Conservation (phyloP, 495 filamentous ascomycete genomes). For the Penicillium bialowiezense region DNA sequence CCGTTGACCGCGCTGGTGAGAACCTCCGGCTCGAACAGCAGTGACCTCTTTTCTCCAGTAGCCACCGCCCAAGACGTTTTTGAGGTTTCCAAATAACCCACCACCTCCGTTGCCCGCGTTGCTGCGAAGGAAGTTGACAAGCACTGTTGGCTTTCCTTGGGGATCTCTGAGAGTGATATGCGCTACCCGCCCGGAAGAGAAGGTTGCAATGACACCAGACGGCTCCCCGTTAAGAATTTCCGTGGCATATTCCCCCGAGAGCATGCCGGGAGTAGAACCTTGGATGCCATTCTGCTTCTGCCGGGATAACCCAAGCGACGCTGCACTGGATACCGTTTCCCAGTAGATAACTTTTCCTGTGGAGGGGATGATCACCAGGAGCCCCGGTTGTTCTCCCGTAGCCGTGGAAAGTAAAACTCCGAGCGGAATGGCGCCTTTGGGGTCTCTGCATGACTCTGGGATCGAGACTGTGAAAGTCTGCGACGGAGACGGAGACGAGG, state of each 20-base stretch:
- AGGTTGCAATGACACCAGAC: conserved; percentile 77
- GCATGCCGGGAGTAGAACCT: conserved; percentile 64
- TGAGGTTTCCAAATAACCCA: conserved; percentile 75
- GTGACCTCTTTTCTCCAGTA: conserved; percentile 70
- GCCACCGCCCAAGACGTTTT: conserved; percentile 64
- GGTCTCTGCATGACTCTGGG: conserved; percentile 64
- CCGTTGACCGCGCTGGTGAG: conserved; percentile 74
- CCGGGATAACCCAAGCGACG: conserved; percentile 69
- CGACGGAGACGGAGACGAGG: conserved; percentile 55
- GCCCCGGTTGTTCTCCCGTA: conserved; percentile 70
- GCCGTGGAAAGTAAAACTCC: conserved; percentile 76
- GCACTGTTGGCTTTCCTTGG: conserved; percentile 79
- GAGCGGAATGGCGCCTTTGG: conserved; percentile 66
- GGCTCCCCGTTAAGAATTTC: conserved; percentile 79
- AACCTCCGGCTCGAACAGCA: conserved; percentile 66
- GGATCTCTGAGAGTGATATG: conserved; percentile 80
- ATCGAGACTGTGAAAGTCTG: conserved; percentile 75
- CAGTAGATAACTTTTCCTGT: conserved; percentile 88
- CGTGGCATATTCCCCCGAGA: conserved; percentile 72
- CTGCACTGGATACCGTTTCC: conserved; percentile 86
- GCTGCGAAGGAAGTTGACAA: conserved; percentile 68
- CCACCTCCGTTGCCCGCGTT: conserved; percentile 40
- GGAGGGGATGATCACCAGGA: conserved; percentile 78
- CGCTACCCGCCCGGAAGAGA: conserved; percentile 80
- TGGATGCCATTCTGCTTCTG: conserved; percentile 77